phyloP scores from a whole-genome alignment of 371 early-diverging fungal genomes.

The Umbelopsis sp. region DNA sequence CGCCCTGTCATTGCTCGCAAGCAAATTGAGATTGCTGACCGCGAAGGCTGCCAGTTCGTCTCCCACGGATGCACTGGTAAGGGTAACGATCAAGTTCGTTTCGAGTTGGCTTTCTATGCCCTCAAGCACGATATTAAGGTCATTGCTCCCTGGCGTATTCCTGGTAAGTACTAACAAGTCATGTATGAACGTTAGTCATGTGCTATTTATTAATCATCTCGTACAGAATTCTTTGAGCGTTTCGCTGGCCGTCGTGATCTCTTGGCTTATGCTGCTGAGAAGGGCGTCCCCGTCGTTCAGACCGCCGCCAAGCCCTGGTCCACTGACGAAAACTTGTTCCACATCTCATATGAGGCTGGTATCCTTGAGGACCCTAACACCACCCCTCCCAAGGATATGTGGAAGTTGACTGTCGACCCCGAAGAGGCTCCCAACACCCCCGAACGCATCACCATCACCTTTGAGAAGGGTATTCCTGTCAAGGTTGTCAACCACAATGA shows the following conservation, averaged over 20 bases:
- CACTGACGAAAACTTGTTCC: conserved; percentile 98
- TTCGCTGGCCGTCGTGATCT: conserved; percentile 94
- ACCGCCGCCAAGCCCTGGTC: conserved; percentile 97
- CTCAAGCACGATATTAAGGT: conserved; percentile 92
- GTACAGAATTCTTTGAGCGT: conserved; percentile 85
- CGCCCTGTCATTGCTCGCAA: conserved; percentile 92
- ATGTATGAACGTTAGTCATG: no score
- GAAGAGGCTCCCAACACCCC: conserved; percentile 95
- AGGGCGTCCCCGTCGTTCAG: conserved; percentile 93
- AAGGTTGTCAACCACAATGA: conserved; percentile 86
- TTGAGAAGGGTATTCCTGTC: conserved; percentile 87
- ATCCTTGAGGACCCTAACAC: conserved; percentile 93
- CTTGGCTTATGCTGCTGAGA: conserved; percentile 89
- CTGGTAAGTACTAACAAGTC: conserved; percentile 56
- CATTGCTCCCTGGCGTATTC: conserved; percentile 95
- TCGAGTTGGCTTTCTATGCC: conserved; percentile 97
- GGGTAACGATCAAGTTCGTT: conserved; percentile 99
- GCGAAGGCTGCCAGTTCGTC: conserved; percentile 91
- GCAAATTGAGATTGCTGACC: conserved; percentile 91
- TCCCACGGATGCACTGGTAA: conserved; percentile 99
- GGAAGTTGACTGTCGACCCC: conserved; percentile 95
- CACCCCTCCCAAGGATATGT: conserved; percentile 96
- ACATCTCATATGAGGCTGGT: conserved; percentile 97
- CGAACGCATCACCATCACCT: conserved; percentile 90
- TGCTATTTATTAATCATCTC: no score